These are phyloP conservation scores for Coix lacrymajobi DNA, from an alignment of 176 grass and related monocot species.

Conservation along the genomic window DNA sequence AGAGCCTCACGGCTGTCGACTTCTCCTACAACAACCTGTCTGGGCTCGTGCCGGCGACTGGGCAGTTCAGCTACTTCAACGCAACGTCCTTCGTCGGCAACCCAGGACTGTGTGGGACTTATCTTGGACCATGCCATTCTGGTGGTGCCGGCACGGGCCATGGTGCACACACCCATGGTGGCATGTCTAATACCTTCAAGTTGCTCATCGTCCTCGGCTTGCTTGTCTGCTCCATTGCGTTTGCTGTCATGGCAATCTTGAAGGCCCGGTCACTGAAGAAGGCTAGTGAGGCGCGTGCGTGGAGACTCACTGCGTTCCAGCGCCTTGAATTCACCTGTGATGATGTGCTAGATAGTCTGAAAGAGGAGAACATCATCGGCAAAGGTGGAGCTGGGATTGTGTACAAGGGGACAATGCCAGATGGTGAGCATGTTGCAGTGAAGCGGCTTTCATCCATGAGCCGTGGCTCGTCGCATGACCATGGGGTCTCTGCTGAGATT, in stretches of 20 bases:
- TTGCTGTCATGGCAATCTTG: conserved; percentile 63
- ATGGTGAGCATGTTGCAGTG: conserved; percentile 79
- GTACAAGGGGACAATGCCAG: conserved; percentile 88
- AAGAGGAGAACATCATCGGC: conserved; percentile 95
- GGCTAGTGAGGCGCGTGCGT: conserved; percentile 64
- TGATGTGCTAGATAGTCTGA: conserved; percentile 69
- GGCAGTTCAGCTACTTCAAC: conserved; percentile 99
- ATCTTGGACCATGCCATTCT: conserved; percentile 53
- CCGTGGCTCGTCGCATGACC: conserved; percentile 78
- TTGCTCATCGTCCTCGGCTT: conserved; percentile 71
- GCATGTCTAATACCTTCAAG: conserved; percentile 72
- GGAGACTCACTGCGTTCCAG: conserved; percentile 85
- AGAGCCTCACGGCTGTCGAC: conserved; percentile 92
- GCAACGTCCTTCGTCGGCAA: conserved; percentile 87
- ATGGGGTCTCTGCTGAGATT: conserved; percentile 93
- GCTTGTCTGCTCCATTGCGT: conserved; percentile 71
- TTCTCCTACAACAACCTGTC: conserved; percentile 99
- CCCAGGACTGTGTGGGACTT: conserved; percentile 60
- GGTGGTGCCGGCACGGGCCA: conserved; percentile 11
- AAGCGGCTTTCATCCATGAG: conserved; percentile 79
- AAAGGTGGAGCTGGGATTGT: conserved; percentile 95
- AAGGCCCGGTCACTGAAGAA: conserved; percentile 90
- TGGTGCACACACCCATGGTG: conserved; percentile 19
- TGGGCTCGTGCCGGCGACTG: conserved; percentile 70
- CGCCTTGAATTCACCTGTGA: conserved; percentile 81